Conservation (phyloP, 257 asterid genomes). For the Rehmannia glutinosa region DNA sequence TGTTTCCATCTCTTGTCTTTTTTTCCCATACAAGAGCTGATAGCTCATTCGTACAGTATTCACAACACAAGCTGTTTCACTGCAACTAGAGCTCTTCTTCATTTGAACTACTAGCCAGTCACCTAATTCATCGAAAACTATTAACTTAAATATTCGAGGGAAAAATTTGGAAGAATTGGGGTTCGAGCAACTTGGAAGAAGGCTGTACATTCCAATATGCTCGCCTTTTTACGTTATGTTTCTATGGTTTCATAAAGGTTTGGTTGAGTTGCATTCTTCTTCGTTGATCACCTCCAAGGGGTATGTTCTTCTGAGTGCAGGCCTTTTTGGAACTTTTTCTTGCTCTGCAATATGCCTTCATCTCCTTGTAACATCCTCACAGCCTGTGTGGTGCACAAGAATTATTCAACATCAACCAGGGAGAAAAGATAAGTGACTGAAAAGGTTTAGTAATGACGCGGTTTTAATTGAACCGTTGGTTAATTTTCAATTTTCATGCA, state of each 20-base stretch:
- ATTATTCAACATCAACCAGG: neutral
- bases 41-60: conserved; percentile 20
- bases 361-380: conserved; percentile 71
- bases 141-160: neutral
- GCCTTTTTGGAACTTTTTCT: conserved; percentile 67
- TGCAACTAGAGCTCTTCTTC: neutral
- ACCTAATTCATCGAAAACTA: conserved; percentile 10
- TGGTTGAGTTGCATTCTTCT: conserved; percentile 34
- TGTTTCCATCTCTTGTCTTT: no score
- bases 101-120: conserved; percentile 4
- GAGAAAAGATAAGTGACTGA: no score
- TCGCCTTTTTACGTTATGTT: neutral
- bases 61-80: conserved; percentile 14
- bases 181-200: conserved; percentile 10
- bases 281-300: conserved; percentile 40
- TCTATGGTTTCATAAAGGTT: conserved; percentile 18
- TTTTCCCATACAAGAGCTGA: conserved; percentile 18
- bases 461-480: no score
- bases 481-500: no score
- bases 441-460: no score
- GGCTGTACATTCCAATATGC: conserved; percentile 24
- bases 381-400: conserved; percentile 35
- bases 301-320: conserved; percentile 52
- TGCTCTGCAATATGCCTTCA: conserved; percentile 50
- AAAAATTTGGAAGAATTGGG: neutral